Conservation (phyloP, 2,329 filamentous ascomycete species). For the Hymenoscyphus scutula region DNA sequence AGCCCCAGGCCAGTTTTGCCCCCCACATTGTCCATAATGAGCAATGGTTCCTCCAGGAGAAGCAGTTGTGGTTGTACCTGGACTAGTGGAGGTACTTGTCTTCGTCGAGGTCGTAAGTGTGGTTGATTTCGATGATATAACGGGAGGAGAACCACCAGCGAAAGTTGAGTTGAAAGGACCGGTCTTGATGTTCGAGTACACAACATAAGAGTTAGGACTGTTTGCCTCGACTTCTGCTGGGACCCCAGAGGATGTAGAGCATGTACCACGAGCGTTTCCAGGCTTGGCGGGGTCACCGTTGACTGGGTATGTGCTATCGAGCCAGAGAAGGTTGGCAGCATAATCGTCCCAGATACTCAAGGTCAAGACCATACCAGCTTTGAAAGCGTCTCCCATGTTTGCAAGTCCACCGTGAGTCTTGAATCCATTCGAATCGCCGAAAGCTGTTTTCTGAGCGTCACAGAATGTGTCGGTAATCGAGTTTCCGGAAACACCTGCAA, state of each 20-base stretch:
- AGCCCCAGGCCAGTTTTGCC: not conserved
- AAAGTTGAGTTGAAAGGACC: conserved; percentile 34
- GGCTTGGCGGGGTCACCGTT: conserved; percentile 41
- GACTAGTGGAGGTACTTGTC: not conserved
- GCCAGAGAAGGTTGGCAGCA: conserved; percentile 66
- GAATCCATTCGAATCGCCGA: conserved; percentile 53
- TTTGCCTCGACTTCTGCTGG: conserved; percentile 49
- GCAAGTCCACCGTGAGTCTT: conserved; percentile 52
- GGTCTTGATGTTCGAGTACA: conserved; percentile 34
- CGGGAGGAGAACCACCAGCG: conserved; percentile 6
- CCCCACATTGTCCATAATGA: conserved; percentile 7
- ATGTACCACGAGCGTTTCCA: conserved; percentile 54
- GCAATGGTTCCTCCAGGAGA: not conserved
- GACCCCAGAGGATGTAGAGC: conserved; percentile 49
- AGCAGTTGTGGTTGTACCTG: not conserved
- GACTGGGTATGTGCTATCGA: conserved; percentile 63
- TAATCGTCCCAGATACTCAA: conserved; percentile 58
- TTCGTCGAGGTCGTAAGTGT: not conserved
- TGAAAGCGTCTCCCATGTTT: conserved; percentile 53
- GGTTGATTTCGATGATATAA: not conserved
- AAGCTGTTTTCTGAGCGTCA: conserved; percentile 49
- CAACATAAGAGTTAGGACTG: conserved; percentile 45
- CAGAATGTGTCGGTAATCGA: conserved; percentile 56
- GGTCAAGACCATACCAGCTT: conserved; percentile 52
- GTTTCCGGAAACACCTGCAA: conserved; percentile 47